phyloP scores from a whole-genome alignment of 2,329 filamentous ascomycete species.

The Fusarium sp. region DNA sequence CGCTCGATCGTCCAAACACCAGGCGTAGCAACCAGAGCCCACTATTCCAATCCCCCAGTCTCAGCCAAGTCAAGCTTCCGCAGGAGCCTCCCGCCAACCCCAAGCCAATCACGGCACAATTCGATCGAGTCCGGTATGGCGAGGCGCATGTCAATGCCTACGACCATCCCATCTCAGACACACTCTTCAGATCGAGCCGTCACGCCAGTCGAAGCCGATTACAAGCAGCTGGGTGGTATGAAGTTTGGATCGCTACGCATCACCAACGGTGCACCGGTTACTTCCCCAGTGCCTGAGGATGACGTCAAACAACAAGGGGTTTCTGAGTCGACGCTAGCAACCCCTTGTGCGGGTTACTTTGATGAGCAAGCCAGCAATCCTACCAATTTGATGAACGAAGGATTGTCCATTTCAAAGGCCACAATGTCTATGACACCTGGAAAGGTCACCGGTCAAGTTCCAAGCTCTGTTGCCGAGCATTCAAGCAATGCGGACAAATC shows the following conservation, averaged over 20 bases:
- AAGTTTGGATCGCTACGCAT: constrained; percentile 72
- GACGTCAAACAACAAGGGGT: constrained; percentile 15
- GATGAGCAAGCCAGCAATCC: constrained; percentile 12
- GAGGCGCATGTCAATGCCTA: constrained; percentile 52
- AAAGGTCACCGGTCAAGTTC: constrained; percentile 4
- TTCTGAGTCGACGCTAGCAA: constrained; percentile 9
- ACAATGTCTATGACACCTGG: constrained; percentile 1
- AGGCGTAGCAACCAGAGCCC: constrained; percentile 60
- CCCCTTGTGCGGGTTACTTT: constrained; percentile 20
- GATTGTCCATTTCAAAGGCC: constrained; percentile 1
- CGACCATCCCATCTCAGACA: constrained; percentile 23
- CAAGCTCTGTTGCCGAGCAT: constrained; percentile 15
- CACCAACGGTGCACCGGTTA: constrained; percentile 66
- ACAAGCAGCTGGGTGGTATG: constrained; percentile 69
- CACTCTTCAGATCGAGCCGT: constrained; percentile 43
- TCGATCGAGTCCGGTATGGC: constrained; percentile 54
- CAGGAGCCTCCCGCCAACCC: constrained; percentile 53
- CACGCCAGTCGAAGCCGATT: constrained; percentile 64
- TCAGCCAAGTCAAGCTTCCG: constrained; percentile 50
- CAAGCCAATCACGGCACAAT: constrained; percentile 52
- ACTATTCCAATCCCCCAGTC: constrained; percentile 38
- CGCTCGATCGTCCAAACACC: constrained; percentile 62
- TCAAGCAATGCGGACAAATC: constrained; percentile 15
- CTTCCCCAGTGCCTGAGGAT: constrained; percentile 53
- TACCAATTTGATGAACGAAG: constrained; percentile 2